Conservation (phyloP, 768 basidiomycete genomes). For the Termitomyces sp. region DNA sequence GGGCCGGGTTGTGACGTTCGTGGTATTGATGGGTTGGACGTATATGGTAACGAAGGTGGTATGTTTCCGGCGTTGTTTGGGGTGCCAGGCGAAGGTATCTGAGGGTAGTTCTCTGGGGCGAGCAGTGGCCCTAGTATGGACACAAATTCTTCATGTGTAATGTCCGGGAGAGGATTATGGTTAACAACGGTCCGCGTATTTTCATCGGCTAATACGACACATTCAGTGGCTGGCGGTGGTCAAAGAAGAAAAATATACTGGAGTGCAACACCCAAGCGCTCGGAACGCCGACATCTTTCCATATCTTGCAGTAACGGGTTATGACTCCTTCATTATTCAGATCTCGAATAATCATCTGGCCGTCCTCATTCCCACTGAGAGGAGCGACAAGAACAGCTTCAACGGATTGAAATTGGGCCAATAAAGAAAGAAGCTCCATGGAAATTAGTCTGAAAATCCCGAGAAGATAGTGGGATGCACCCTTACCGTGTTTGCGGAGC, state of each 20-base stretch:
- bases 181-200: conserved; percentile 69
- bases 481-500: conserved; percentile 56
- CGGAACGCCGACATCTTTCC: conserved; percentile 68
- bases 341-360: conserved; percentile 52
- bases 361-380: conserved; percentile 69
- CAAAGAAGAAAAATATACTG: conserved; percentile 30
- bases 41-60: conserved; percentile 29
- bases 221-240: background rate
- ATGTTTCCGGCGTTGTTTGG: conserved; percentile 23
- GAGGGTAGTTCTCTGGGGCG: conserved; percentile 70
- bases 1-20: conserved; percentile 25
- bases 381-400: conserved; percentile 72
- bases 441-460: conserved; percentile 1
- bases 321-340: conserved; percentile 63
- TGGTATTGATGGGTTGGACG: conserved; percentile 20
- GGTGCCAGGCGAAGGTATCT: conserved; percentile 23
- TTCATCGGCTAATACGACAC: conserved; percentile 39
- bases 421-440: conserved; percentile 50
- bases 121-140: conserved; percentile 74
- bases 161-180: conserved; percentile 83
- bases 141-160: conserved; percentile 85
- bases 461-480: background rate
- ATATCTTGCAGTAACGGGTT: conserved; percentile 69
- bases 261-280: conserved; percentile 79
- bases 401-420: conserved; percentile 64